phyloP scores from a whole-genome alignment of 1,284 basidiomycete genomes.

The Fomitiporia mediterranea region DNA sequence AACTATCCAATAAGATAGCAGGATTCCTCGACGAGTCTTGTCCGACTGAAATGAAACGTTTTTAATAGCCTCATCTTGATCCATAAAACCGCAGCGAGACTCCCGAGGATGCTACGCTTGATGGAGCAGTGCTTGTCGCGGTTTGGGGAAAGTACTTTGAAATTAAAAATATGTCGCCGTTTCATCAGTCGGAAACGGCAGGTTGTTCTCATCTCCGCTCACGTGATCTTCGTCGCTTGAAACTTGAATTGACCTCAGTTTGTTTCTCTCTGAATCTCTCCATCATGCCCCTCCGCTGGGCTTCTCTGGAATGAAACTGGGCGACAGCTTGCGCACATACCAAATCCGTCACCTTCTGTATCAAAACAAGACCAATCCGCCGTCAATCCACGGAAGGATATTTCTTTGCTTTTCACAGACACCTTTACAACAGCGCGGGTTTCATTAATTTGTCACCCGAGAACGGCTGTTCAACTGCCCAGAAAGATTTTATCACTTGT shows the following conservation, averaged over 20 bases:
- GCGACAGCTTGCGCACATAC: neutral
- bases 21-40: conserved; percentile 48
- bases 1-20: conserved; percentile 71
- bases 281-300: neutral
- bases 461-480: neutral
- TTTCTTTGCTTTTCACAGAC: neutral
- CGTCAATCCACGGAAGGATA: neutral
- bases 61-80: conserved; percentile 7
- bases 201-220: neutral
- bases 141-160: too few relatives aligned
- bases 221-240: neutral
- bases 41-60: conserved; percentile 49
- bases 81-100: too few relatives aligned
- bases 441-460: neutral
- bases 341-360: neutral
- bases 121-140: neutral
- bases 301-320: conserved; percentile 1
- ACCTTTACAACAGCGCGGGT: neutral
- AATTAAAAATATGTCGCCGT: too few relatives aligned
- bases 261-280: conserved; percentile 4
- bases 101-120: too few relatives aligned
- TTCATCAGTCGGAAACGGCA: too few relatives aligned
- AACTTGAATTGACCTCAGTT: conserved; percentile 4
- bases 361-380: neutral
- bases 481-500: neutral